Conservation (phyloP, 192 early-diverging fungal species). For the Phlyctochytrium arcticum region DNA sequence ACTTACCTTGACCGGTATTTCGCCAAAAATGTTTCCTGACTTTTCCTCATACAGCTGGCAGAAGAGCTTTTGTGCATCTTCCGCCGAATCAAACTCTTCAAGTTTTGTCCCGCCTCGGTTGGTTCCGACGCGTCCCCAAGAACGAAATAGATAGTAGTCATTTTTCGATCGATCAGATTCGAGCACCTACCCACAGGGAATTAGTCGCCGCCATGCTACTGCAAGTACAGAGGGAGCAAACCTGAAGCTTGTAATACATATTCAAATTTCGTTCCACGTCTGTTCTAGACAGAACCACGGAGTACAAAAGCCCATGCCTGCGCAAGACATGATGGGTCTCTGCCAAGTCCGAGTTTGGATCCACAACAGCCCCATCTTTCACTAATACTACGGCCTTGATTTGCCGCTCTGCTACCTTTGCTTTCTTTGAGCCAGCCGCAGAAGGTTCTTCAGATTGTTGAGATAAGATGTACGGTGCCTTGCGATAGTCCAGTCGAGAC, state of each 20-base stretch:
- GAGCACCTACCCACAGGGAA: not conserved
- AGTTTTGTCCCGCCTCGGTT: not conserved
- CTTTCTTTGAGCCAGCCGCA: not conserved
- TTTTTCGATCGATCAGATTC: not conserved
- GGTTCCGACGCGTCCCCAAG: slow-evolving; percentile 26
- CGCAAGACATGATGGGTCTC: slow-evolving; percentile 14
- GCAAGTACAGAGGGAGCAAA: not conserved
- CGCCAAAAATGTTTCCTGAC: slow-evolving; percentile 3
- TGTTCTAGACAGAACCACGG: slow-evolving; percentile 7
- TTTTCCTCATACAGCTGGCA: slow-evolving; percentile 3
- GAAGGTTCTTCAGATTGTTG: not conserved
- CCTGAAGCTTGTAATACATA: slow-evolving; percentile 24
- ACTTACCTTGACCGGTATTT: not conserved
- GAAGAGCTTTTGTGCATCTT: not conserved
- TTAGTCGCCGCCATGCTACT: not conserved
- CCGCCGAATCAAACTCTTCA: not conserved
- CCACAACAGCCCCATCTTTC: slow-evolving; percentile 17
- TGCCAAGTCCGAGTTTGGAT: slow-evolving; percentile 2
- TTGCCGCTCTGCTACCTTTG: not conserved
- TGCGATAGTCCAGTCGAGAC: not conserved
- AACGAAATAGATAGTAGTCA: slow-evolving; percentile 7
- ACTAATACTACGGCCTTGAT: not conserved
- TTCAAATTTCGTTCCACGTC: slow-evolving; percentile 7
- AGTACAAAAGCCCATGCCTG: not conserved
- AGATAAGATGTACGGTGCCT: slow-evolving; percentile 9